Conservation (phyloP, 208 protist species). For the Wallacemonas sp. region DNA sequence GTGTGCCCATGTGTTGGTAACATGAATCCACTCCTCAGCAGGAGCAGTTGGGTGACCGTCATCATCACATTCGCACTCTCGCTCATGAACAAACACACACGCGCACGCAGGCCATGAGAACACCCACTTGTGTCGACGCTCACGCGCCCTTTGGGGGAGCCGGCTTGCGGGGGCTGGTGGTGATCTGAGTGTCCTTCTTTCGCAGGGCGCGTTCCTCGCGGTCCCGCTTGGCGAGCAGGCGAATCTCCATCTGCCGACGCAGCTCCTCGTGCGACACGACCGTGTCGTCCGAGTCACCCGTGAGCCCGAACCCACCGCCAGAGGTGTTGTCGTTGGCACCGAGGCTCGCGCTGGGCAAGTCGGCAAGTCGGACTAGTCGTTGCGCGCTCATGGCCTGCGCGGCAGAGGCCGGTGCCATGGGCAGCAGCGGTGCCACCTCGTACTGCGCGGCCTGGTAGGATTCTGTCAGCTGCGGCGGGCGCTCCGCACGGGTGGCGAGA, state of each 20-base stretch:
- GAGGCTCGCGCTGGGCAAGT: constrained; percentile 79
- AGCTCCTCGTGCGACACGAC: constrained; percentile 87
- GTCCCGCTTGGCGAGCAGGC: constrained; percentile 69
- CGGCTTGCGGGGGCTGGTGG: constrained; percentile 24
- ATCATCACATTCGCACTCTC: not conserved
- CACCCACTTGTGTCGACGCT: too few relatives aligned
- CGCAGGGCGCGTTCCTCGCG: constrained; percentile 77
- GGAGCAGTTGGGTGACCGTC: not conserved
- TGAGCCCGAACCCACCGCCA: constrained; percentile 20
- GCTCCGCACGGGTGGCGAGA: constrained; percentile 22
- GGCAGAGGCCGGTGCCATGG: constrained; percentile 40
- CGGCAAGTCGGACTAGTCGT: constrained; percentile 58
- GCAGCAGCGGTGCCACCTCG: constrained; percentile 42
- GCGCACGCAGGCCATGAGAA: too few relatives aligned
- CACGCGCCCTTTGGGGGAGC: constrained; percentile 12
- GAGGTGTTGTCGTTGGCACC: constrained; percentile 31
- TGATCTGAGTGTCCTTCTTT: constrained; percentile 53
- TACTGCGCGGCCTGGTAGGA: constrained; percentile 24
- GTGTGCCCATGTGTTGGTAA: constrained; percentile 9
- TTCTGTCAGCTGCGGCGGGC: constrained; percentile 16
- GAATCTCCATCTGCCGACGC: constrained; percentile 81
- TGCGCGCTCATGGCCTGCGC: constrained; percentile 62
- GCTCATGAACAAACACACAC: constrained; percentile 4
- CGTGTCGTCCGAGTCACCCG: constrained; percentile 61
- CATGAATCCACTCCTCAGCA: not conserved